Evolutionary conservation across 2,329 filamentous ascomycete species (phyloP), one percentile per base, ranked within the genome.

Genomic region (Colletotrichum siamense): DNA sequence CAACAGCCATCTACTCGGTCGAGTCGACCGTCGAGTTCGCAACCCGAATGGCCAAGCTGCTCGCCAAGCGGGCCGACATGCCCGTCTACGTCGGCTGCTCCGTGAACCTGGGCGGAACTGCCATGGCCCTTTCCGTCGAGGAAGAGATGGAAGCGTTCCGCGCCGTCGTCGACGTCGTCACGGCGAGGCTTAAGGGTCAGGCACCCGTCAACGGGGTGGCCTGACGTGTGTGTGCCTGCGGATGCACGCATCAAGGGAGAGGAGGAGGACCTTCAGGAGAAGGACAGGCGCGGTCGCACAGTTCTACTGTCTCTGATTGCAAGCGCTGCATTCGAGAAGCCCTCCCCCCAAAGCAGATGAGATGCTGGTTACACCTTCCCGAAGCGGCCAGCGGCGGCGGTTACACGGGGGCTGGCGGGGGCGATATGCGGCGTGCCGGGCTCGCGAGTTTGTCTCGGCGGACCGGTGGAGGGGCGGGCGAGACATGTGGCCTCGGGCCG

Each of bases 31-130:
- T 98, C 63, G 97, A 99, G 84, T 98, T 98, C 83, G 94, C 96
- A 3, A 95, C 93, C 2, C 92, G 97, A 8, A 86, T 98, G 76
- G 95, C 97, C 2, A 97, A 95, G 83, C 90, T 98, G 3, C 85
- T 99, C 16, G 95, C 94, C n/a, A 91, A 92, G 70, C 94, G 92
- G 79, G 91, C 93, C 32, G 88, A 89, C 36, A 91, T 92, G 77
- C 96, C 96, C 1, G 93, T 95, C n/a, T 99, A 98, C 83, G 95
- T 99, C 22, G 95, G 95, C 26, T 98, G 95, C 82, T 98, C 96
- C 39, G 92, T 98, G 81, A 95, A 93, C 79, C 92, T 98, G 78
- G 91, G 91, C 16, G 92, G 89, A 81, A 90, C 93, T 8, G 94
- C 93, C 3, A 91, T 96, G 81, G 95, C 95, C 12, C 94, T 95